Conservation (phyloP, 805 yeast genomes). For the Debaryomyces hansenii region DNA sequence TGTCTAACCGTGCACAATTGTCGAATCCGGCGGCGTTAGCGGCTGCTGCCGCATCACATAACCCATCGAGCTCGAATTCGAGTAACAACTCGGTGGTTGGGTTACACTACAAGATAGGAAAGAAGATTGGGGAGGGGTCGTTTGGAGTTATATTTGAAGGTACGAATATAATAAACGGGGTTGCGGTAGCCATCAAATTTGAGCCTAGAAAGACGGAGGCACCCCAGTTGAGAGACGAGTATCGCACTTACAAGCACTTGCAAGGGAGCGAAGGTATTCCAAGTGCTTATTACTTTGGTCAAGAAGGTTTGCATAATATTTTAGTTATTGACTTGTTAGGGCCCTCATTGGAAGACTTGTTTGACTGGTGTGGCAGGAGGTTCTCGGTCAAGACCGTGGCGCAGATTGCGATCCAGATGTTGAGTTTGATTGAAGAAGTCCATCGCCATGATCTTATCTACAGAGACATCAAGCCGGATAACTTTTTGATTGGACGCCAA, state of each 20-base stretch:
- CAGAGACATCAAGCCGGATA: conserved; percentile 83
- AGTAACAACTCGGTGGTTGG: conserved; percentile 48
- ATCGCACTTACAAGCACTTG: conserved; percentile 71
- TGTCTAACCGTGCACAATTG: conserved; percentile 28
- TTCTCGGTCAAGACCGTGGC: conserved; percentile 73
- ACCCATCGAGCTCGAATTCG: conserved; percentile 16
- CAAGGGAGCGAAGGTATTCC: conserved; percentile 74
- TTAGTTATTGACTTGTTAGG: conserved; percentile 75
- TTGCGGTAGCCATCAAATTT: conserved; percentile 73
- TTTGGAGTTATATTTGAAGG: conserved; percentile 87
- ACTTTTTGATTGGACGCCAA: conserved; percentile 69
- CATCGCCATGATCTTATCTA: conserved; percentile 77
- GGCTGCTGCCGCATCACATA: conserved; percentile 37
- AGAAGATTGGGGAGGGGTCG: conserved; percentile 85
- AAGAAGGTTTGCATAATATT: conserved; percentile 79
- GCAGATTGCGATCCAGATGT: conserved; percentile 77
- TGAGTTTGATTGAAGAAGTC: conserved; percentile 65
- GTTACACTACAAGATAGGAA: conserved; percentile 74
- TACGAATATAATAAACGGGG: conserved; percentile 63
- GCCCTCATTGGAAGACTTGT: conserved; percentile 78
- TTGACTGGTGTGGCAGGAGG: conserved; percentile 84
- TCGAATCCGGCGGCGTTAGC: conserved; percentile 40
- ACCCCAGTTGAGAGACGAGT: conserved; percentile 80
- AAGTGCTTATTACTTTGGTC: conserved; percentile 82
- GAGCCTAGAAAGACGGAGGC: conserved; percentile 82